A percentile compares a stretch with the other conserved stretches of the same genome.
These are phyloP conservation scores for Blastobotrys mokoenaii DNA, from an alignment of 805 yeast species.

Conservation along the genomic window DNA sequence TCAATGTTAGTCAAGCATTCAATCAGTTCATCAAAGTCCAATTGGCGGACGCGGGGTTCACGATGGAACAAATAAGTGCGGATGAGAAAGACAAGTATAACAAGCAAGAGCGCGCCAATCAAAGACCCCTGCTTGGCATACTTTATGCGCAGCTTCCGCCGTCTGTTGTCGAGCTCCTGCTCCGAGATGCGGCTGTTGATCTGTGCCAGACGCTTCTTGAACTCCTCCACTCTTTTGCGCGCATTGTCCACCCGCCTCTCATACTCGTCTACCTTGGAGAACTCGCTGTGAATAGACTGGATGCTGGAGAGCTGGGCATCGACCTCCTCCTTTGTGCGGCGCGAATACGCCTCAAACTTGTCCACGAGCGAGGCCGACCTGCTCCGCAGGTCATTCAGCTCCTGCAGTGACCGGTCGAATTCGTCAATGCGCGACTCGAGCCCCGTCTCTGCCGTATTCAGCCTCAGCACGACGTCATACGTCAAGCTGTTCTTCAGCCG, in stretches of 20 bases:
- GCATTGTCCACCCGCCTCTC: slow-evolving; percentile 20
- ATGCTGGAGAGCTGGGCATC: slow-evolving; percentile 19
- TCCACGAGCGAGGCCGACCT: slow-evolving; percentile 15
- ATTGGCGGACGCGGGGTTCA: background rate
- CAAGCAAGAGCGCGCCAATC: slow-evolving; percentile 6
- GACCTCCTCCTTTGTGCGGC: slow-evolving; percentile 13
- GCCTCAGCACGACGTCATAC: slow-evolving; percentile 13
- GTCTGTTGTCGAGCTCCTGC: slow-evolving; percentile 17
- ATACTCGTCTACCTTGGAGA: slow-evolving; percentile 16
- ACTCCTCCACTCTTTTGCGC: slow-evolving; percentile 16
- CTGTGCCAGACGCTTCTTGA: slow-evolving; percentile 18
- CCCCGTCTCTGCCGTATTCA: slow-evolving; percentile 9
- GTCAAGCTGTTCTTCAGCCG: slow-evolving; percentile 11
- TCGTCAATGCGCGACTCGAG: slow-evolving; percentile 12
- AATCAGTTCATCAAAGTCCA: slow-evolving; percentile 17
- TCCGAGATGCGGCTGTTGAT: slow-evolving; percentile 17
- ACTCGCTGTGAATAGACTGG: slow-evolving; percentile 18
- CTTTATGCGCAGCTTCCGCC: slow-evolving; percentile 13
- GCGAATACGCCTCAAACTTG: slow-evolving; percentile 17
- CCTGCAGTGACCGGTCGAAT: slow-evolving; percentile 20
- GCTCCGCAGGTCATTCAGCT: slow-evolving; percentile 18
- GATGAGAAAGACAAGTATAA: slow-evolving; percentile 11
- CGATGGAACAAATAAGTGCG: slow-evolving; percentile 1
- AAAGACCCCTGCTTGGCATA: slow-evolving; percentile 10
- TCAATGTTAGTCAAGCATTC: slow-evolving; percentile 12